These are phyloP conservation scores for Fusarium staphyleae DNA, from an alignment of 2,329 filamentous ascomycete genomes.

Conservation along the genomic window DNA sequence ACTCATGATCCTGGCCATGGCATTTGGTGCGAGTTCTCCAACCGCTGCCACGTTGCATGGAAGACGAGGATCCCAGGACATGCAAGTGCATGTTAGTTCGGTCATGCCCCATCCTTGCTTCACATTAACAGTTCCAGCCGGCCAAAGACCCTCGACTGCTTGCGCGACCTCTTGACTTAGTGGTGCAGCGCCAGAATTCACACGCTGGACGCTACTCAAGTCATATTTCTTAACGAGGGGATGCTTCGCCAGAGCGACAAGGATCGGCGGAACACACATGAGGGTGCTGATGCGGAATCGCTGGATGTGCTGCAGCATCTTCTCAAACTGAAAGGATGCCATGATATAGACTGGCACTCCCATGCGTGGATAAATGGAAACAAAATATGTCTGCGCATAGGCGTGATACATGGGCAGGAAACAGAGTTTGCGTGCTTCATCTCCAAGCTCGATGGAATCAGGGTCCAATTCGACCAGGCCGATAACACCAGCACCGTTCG, in stretches of 20 bases:
- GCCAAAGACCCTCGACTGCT: conserved; percentile 60
- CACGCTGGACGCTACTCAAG: conserved; percentile 65
- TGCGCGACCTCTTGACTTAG: conserved; percentile 58
- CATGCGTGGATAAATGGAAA: conserved; percentile 62
- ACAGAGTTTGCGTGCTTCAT: conserved; percentile 58
- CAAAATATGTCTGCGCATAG: conserved; percentile 73
- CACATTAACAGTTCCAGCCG: conserved; percentile 44
- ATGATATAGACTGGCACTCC: conserved; percentile 76
- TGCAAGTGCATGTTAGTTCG: conserved; percentile 74
- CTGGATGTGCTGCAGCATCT: conserved; percentile 73
- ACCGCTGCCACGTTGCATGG: conserved; percentile 18
- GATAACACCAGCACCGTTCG: conserved; percentile 70
- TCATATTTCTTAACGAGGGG: conserved; percentile 72
- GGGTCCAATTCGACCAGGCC: conserved; percentile 50
- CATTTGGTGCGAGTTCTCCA: conserved; percentile 47
- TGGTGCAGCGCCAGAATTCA: conserved; percentile 75
- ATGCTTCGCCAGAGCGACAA: conserved; percentile 75
- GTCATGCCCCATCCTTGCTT: conserved; percentile 89
- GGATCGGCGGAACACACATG: conserved; percentile 74
- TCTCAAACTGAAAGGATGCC: conserved; percentile 76
- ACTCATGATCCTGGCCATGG: conserved; percentile 69
- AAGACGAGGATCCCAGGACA: conserved; percentile 72
- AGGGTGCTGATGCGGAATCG: conserved; percentile 72
- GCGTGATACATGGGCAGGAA: conserved; percentile 82
- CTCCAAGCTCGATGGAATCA: conserved; percentile 52